Evolutionary conservation across 768 basidiomycete species (phyloP), one percentile per base, ranked within the genome.

Genomic region (Termitomyces sp.): DNA sequence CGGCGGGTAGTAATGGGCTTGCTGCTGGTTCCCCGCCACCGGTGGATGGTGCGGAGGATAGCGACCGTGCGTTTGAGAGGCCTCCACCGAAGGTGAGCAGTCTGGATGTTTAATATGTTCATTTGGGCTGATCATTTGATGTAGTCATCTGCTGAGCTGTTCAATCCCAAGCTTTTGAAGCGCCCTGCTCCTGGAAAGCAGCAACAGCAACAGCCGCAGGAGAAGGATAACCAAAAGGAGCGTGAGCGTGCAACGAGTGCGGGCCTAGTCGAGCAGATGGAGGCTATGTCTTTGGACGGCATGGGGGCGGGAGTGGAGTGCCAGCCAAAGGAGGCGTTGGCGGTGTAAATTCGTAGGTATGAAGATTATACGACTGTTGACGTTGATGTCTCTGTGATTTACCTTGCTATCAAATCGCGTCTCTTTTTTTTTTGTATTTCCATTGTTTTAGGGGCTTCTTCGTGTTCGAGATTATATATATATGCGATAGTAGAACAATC

Each of bases 51-150:
- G 61, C 55, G 44, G 65, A 66, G 35, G 61, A 63, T 84, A 82
- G 35, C 22, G 85, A 86, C 48, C 70, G 70, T 20, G 71, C 68
- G 13, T 82, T 75, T 60, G 83, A 86, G 64, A 75, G 84, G 45
- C 78, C 80, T 2, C 77, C 76, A 4, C 78, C 77, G 16, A 86
- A 79, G 72, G 80, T 80, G 63, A 53, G 68, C 62, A 3, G 18
- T 38, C 13, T 40, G 24, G 3, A 20, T 22, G 13, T 8, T 7
- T 57, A 22, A 7, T 39, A 7, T 20, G 24, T 15, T 28, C 13
- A 12, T 39, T 20, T 46, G 28, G 33, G n/a, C 33, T 48, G 24
- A 61, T 24, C 3, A 1, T 39, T 38, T 16, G n/a, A 35, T 49
- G 3, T 54, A 75, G 74, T 71, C 70, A 72, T 71, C 70, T 11